Conservation (phyloP, 257 asterid species). For the Nicotiana sylvestris region DNA sequence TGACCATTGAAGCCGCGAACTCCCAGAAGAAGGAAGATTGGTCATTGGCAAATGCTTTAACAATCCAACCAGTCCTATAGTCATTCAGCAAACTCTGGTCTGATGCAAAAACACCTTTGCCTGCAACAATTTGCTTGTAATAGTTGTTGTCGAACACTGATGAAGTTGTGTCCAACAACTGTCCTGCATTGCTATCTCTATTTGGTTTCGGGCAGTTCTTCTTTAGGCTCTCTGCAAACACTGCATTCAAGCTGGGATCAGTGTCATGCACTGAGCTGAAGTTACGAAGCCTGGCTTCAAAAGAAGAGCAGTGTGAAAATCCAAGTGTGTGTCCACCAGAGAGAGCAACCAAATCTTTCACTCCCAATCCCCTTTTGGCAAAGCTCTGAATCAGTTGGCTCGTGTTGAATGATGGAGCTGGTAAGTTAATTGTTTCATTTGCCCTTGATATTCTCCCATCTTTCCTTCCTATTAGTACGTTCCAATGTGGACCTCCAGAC, state of each 20-base stretch:
- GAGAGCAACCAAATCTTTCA: slow-evolving; percentile 61
- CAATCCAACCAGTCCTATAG: slow-evolving; percentile 50
- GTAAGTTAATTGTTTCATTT: slow-evolving; percentile 60
- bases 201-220: slow-evolving; percentile 45
- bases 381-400: slow-evolving; percentile 58
- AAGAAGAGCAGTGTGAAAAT: slow-evolving; percentile 81
- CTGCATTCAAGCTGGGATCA: slow-evolving; percentile 52
- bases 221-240: slow-evolving; percentile 38
- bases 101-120: slow-evolving; percentile 56
- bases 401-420: slow-evolving; percentile 53
- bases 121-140: slow-evolving; percentile 35
- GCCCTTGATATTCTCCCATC: slow-evolving; percentile 62
- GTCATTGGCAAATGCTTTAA: slow-evolving; percentile 52
- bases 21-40: slow-evolving; percentile 43
- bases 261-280: slow-evolving; percentile 49
- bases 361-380: slow-evolving; percentile 44
- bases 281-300: slow-evolving; percentile 55
- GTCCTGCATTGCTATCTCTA: slow-evolving; percentile 45
- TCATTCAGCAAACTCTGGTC: slow-evolving; percentile 56
- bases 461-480: slow-evolving; percentile 57
- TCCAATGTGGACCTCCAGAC: slow-evolving; percentile 74
- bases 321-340: slow-evolving; percentile 78
- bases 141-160: slow-evolving; percentile 60
- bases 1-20: slow-evolving; percentile 56
- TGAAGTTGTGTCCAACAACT: slow-evolving; percentile 55